A percentile compares a stretch with the other conserved stretches of the same genome.
Evolutionary conservation across 768 basidiomycete species (phyloP).

Genomic region (Mycena pura): DNA sequence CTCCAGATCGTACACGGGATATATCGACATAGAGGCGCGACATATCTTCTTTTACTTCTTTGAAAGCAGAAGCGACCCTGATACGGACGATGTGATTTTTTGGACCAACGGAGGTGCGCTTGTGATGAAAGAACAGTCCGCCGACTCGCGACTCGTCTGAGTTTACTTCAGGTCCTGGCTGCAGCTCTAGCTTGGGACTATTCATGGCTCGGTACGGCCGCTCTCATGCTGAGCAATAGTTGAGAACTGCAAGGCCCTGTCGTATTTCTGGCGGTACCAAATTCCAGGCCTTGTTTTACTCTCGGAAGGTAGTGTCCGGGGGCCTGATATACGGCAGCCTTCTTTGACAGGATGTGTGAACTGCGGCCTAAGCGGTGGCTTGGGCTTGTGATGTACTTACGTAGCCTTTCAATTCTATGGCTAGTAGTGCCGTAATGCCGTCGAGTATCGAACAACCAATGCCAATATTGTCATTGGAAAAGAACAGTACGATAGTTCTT

Average conservation of each 20-base stretch:
- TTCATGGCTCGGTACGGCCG: slow-evolving; percentile 64
- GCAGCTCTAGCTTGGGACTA: slow-evolving; percentile 60
- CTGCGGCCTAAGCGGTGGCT: no score
- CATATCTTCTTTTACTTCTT: slow-evolving; percentile 83
- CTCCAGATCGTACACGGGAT: slow-evolving; percentile 64
- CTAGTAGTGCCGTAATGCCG: no score
- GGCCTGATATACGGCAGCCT: no score
- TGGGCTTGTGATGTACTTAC: no score
- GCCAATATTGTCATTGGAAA: no score
- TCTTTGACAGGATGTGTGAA: no score
- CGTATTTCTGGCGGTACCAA: no score
- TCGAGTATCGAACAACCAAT: no score
- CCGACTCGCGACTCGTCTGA: not conserved
- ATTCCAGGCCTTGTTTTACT: no score
- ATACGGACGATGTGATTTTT: slow-evolving; percentile 66
- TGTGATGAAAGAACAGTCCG: not conserved
- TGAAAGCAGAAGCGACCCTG: slow-evolving; percentile 68
- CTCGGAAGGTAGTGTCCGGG: no score
- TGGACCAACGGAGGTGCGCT: slow-evolving; percentile 55
- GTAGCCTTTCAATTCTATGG: no score
- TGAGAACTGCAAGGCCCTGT: slow-evolving; percentile 62
- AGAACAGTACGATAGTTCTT: no score
- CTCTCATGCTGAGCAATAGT: not conserved
- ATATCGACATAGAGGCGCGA: slow-evolving; percentile 67
- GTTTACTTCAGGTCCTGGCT: slow-evolving; percentile 43